Evolutionary conservation across 176 grass and related monocot genomes (phyloP), one percentile per base, ranked within the genome.

Genomic region (Guadua angustifolia): DNA sequence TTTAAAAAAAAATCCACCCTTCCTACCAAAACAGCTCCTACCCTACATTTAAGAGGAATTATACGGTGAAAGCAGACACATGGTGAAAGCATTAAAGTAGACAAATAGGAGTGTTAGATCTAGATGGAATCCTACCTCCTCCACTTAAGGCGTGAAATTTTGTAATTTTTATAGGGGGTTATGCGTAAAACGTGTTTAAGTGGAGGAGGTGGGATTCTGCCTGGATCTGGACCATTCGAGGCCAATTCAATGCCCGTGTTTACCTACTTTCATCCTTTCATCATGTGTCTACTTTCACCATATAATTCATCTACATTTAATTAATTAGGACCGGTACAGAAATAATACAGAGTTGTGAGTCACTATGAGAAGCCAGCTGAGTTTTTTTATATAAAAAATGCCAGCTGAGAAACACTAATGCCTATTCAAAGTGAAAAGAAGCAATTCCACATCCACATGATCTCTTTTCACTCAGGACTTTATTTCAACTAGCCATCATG

Each of bases 361-460:
- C 49, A 52, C 8, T 50, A 83, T 69, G 22, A 87, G 7, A 86
- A 90, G 75, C 59, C 29, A 83, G 56, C 29, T 79, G 61, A 17
- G 18, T 52, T 49, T 29, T 45, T 51, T 47, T 29, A 22, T 21
- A 10, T 29, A 2, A 59, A 24, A 61, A 67, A 51, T 50, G 75
- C 65, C 44, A 83, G 57, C 47, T 35, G 60, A 83, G 39, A 71
- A 67, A 65, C 5, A 72, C 66, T 66, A 44, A 49, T 65, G 14
- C 40, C 26, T 66, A 57, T 40, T 82, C 46, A 24, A 45, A 71
- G 25, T 63, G 45, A 65, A 79, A 64, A 36, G 45, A 33, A 32
- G 29, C 16, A 35, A 42, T 14, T 69, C 43, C 22, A 53, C 40
- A 60, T 5, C 21, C 6, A 59, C 45, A 16, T 72, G 56, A 82